Evolutionary conservation across 2,329 filamentous ascomycete genomes (phyloP).

Genomic region (Sphaceloma murrayae): DNA sequence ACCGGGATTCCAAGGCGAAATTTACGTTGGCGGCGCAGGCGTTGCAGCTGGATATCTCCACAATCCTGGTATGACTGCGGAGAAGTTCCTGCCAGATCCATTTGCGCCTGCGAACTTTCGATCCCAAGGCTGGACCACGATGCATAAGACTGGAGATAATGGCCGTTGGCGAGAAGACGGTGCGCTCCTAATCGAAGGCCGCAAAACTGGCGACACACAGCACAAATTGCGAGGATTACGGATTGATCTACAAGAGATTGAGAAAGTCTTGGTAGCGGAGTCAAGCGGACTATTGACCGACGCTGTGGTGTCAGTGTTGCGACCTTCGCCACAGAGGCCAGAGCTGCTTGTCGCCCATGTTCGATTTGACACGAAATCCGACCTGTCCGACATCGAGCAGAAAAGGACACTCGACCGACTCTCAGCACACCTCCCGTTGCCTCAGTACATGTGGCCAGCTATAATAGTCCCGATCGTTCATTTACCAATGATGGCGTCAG

Average conservation of each 20-base stretch:
- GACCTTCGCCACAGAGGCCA: neutral
- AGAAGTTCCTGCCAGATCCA: constrained; percentile 7
- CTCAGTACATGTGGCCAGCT: constrained; percentile 32
- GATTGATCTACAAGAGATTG: constrained; percentile 43
- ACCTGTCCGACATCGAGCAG: neutral
- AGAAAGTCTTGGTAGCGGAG: constrained; percentile 25
- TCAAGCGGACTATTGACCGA: constrained; percentile 24
- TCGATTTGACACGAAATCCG: constrained; percentile 22
- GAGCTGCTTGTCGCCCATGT: constrained; percentile 31
- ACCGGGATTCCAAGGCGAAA: constrained; percentile 35
- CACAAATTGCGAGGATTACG: constrained; percentile 40
- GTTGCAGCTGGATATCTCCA: constrained; percentile 32
- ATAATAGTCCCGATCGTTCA: constrained; percentile 23
- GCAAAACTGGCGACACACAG: constrained; percentile 36
- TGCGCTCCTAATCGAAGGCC: constrained; percentile 30
- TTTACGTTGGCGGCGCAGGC: constrained; percentile 34
- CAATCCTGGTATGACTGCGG: neutral
- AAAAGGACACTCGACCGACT: constrained; percentile 19
- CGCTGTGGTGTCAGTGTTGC: constrained; percentile 21
- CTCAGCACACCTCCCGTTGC: constrained; percentile 25
- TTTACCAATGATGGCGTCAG: constrained; percentile 26
- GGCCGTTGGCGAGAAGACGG: constrained; percentile 31
- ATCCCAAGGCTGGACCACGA: constrained; percentile 7
- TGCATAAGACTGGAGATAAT: constrained; percentile 36
- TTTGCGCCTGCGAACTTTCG: neutral